These are phyloP conservation scores for Oenanthe javanica DNA, from an alignment of 140 eudicot genomes.

Conservation along the genomic window DNA sequence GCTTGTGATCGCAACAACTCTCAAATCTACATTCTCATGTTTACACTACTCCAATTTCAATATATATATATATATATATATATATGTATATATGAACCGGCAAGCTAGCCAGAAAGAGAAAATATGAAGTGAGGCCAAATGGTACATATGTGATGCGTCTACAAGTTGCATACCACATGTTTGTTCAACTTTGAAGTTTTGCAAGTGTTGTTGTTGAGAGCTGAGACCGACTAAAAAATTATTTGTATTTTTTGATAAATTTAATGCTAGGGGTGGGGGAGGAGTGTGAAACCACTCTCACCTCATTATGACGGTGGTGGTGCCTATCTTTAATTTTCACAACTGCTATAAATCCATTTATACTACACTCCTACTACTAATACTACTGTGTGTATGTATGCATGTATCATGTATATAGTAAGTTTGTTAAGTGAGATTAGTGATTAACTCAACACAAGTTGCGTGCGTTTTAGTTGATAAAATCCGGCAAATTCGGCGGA, in stretches of 20 bases:
- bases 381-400: too few relatives aligned
- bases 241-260: background rate
- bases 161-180: background rate
- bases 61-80: too few relatives aligned
- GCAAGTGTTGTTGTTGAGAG: background rate
- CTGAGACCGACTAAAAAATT: background rate
- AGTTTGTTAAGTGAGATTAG: background rate
- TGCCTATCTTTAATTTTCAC: background rate
- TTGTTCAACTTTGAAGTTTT: background rate
- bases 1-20: background rate
- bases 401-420: background rate
- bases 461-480: background rate
- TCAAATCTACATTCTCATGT: background rate
- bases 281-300: background rate
- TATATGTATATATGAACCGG: background rate
- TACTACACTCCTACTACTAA: too few relatives aligned
- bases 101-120: background rate
- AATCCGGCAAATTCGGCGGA: conserved; percentile 3
- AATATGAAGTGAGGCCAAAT: background rate
- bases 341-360: background rate
- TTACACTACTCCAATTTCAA: background rate
- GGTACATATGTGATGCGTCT: background rate
- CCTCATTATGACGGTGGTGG: background rate
- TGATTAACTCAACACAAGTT: background rate
- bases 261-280: background rate